Evolutionary conservation across 257 asterid genomes (phyloP).

Genomic region (Coffea eugenioides): DNA sequence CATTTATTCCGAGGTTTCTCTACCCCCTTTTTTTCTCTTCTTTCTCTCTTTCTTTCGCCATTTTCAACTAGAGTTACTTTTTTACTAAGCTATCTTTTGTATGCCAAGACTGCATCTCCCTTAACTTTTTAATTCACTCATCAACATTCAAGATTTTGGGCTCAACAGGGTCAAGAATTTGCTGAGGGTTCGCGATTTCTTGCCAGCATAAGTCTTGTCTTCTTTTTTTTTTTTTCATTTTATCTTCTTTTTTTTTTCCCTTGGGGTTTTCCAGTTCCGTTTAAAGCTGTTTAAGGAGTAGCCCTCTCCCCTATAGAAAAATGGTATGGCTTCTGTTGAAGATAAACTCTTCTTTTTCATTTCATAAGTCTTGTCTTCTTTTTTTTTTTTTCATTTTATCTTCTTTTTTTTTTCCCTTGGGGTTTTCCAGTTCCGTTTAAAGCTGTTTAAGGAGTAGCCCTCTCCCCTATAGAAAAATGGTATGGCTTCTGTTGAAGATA

Average conservation of each 20-base stretch:
- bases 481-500: too few species aligned
- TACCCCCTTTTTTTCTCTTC: too few species aligned
- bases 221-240: not conserved
- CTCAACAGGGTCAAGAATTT: not conserved
- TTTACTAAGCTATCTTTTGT: not conserved
- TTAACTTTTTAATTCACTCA: not conserved
- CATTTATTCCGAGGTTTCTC: slow-evolving; percentile 65
- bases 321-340: too few species aligned
- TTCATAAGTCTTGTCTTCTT: too few species aligned
- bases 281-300: not conserved
- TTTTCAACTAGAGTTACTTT: not conserved
- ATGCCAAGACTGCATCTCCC: not conserved
- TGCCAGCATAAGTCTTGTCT: not conserved
- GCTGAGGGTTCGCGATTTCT: too few species aligned
- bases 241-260: not conserved
- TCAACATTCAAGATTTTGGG: not conserved
- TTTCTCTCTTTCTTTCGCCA: not conserved
- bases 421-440: not conserved
- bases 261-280: not conserved
- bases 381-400: not conserved
- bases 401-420: not conserved
- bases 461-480: too few species aligned
- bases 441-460: too few species aligned
- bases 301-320: too few species aligned
- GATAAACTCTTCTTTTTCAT: not conserved